These are phyloP conservation scores for Candolleomyces efflorescens DNA, from an alignment of 768 basidiomycete species.

Conservation along the genomic window DNA sequence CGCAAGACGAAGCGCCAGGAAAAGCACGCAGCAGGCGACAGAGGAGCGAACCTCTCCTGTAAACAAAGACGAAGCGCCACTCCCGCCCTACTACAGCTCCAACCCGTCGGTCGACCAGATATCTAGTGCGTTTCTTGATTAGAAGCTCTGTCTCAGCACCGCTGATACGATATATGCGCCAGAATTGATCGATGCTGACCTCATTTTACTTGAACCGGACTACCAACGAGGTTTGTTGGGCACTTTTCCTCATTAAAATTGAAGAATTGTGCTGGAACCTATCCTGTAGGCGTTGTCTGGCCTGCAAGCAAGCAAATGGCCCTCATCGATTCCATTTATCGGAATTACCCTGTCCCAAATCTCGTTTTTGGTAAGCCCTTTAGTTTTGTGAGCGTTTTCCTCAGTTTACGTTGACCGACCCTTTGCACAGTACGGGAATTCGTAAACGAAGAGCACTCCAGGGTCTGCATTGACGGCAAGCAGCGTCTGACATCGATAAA, in stretches of 20 bases:
- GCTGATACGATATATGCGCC: neutral
- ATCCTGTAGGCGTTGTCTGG: constrained; percentile 67
- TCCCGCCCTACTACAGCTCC: neutral
- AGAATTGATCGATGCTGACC: neutral
- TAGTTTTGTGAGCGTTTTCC: constrained; percentile 1
- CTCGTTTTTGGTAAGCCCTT: constrained; percentile 50
- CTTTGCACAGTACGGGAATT: constrained; percentile 11
- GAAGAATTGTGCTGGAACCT: constrained; percentile 15
- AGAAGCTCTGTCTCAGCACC: neutral
- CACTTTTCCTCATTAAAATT: neutral
- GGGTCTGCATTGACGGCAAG: constrained; percentile 77
- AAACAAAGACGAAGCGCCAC: neutral
- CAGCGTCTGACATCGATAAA: constrained; percentile 75
- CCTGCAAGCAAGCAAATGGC: constrained; percentile 67
- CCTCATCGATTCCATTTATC: constrained; percentile 72
- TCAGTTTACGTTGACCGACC: constrained; percentile 30
- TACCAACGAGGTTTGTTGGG: constrained; percentile 3
- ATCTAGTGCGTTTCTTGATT: neutral
- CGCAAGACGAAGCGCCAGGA: constrained; percentile 1
- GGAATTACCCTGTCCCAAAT: constrained; percentile 64
- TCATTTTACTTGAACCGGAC: neutral
- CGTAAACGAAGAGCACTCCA: constrained; percentile 59
- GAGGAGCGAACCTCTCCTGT: neutral
- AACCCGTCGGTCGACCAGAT: constrained; percentile 5
- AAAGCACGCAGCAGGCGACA: neutral